phyloP scores from a whole-genome alignment of 208 protist genomes.

The Wallacemonas rigidus region DNA sequence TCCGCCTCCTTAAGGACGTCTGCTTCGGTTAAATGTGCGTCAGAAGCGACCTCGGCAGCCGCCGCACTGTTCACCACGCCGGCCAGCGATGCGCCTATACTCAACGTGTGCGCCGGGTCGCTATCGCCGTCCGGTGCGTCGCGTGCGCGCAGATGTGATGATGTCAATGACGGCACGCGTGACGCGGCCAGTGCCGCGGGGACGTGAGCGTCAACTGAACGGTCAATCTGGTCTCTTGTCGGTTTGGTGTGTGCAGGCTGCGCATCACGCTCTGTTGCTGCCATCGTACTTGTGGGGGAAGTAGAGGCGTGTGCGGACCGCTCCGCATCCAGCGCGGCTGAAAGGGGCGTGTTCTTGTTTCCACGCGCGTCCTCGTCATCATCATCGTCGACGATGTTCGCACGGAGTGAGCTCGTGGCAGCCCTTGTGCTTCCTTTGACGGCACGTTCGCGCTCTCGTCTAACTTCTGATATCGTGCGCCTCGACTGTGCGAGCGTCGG shows the following conservation, averaged over 20 bases:
- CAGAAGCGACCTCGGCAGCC: neutral
- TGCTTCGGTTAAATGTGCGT: neutral
- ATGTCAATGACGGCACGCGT: too few relatives aligned
- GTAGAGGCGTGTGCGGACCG: neutral
- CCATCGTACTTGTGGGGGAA: neutral
- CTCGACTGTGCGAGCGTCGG: neutral
- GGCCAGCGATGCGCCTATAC: neutral
- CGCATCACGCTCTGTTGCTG: too few relatives aligned
- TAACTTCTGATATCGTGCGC: slow-evolving; percentile 19
- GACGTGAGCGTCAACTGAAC: too few relatives aligned
- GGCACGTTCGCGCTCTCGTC: slow-evolving; percentile 1
- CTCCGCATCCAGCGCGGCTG: neutral
- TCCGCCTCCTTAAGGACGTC: slow-evolving; percentile 6
- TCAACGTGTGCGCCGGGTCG: neutral
- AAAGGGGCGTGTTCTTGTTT: neutral
- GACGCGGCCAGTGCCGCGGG: too few relatives aligned
- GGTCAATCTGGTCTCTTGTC: too few relatives aligned
- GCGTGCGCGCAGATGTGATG: too few relatives aligned
- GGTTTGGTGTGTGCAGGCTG: too few relatives aligned
- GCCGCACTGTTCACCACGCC: neutral
- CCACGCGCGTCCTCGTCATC: slow-evolving; percentile 16
- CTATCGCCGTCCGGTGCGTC: neutral
- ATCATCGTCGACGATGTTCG: slow-evolving; percentile 2
- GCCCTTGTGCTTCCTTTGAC: neutral
- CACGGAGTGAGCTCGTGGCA: neutral